Evolutionary conservation across 768 basidiomycete species (phyloP), one percentile per base, ranked within the genome.

Genomic region (Mycena floridula): DNA sequence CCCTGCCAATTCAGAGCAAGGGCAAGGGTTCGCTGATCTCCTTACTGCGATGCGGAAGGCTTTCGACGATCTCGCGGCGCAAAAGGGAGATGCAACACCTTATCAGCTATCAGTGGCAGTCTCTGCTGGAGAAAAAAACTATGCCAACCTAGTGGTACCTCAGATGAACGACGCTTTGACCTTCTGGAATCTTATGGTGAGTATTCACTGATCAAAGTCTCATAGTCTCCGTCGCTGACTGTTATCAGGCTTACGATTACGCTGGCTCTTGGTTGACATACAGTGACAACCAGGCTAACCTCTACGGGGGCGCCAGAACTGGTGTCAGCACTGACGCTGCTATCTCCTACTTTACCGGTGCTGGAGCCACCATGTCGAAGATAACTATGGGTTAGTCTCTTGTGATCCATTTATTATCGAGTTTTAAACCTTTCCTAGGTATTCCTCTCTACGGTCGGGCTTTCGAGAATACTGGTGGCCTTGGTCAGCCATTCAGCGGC

Each of bases 111-210:
- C 80, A 20, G 74, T 72, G 11, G 81, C 83, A 8, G 81, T 81
- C 36, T 68, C 81, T 6, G 82, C 82, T 37, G 88, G 86, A 18
- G 47, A 71, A 1, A 62, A 64, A 5, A 77, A 84, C 54, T 80
- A 84, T 47, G 68, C 67, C 37, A 73, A 75, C 49, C 68, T 85
- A 15, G 67, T 72, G 4, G 67, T 89, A 13, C 56, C 72, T 6
- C 74, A 80, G 51, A 81, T 91, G 79, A 74, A 88, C 54, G 53
- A 55, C n/a, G 81, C 77, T 6, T 57, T 92, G 40, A 74, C 69
- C 37, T 86, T 79, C 65, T 90, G 86, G 87, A 89, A 91, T 56
- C 59, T 91, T 42, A 90, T 91, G 89, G 85, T 79, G 32, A 15
- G 22, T 37, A 13, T 32, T 16, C 9, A 32, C 28, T 32, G 9